Percentiles rank a stretch among this genome's conserved stretches.
Evolutionary conservation across 768 basidiomycete species (phyloP).

Genomic region (Hirschioporus abietinus): DNA sequence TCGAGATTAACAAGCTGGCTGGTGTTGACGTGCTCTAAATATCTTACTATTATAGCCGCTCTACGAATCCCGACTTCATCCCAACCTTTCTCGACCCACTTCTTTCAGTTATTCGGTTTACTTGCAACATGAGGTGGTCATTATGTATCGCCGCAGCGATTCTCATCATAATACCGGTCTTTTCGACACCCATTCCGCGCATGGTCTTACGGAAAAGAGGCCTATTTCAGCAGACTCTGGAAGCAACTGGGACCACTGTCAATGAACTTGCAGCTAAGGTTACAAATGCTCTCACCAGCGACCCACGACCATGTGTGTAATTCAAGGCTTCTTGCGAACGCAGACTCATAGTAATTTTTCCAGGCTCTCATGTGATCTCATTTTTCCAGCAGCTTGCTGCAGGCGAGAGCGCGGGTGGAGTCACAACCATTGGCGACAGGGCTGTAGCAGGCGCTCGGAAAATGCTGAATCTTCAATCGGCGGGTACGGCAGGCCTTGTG

Average conservation of each 20-base stretch:
- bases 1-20: neutral
- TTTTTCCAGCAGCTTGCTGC: conserved; percentile 5
- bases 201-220: conserved; percentile 4
- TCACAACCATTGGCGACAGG: conserved; percentile 8
- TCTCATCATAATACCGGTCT: conserved; percentile 4
- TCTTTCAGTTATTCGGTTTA: neutral
- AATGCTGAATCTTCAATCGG: conserved; percentile 6
- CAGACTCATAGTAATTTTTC: neutral
- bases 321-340: neutral
- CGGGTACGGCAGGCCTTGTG: conserved; percentile 10
- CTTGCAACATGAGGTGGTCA: neutral
- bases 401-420: conserved; percentile 9
- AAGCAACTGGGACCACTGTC: neutral
- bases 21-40: neutral
- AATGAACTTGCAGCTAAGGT: conserved; percentile 6
- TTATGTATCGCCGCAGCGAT: conserved; percentile 1
- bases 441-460: conserved; percentile 9
- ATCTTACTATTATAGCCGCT: neutral
- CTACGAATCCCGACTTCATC: neutral
- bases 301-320: conserved; percentile 5
- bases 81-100: neutral
- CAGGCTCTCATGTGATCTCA: neutral
- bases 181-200: conserved; percentile 5
- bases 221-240: neutral
- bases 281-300: conserved; percentile 9